Evolutionary conservation across 208 protist genomes (phyloP).

Genomic region (Leishmania major): DNA sequence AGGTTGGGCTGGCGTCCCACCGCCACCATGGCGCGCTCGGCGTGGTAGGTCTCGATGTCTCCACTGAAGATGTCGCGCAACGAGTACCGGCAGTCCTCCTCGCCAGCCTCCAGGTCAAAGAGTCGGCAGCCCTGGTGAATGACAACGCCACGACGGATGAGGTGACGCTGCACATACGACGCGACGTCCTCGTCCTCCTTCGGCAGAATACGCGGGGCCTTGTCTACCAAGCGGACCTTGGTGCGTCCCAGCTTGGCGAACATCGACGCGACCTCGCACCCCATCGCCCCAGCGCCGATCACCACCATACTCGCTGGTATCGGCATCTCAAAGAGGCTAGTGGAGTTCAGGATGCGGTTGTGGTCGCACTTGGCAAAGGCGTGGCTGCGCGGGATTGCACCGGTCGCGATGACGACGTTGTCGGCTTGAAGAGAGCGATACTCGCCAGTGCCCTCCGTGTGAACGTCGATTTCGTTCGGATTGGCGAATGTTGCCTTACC

Average conservation of each 20-base stretch:
- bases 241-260: constrained; percentile 67
- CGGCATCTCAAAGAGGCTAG: constrained; percentile 55
- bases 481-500: constrained; percentile 67
- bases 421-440: constrained; percentile 63
- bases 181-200: constrained; percentile 76
- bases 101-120: constrained; percentile 52
- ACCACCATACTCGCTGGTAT: constrained; percentile 72
- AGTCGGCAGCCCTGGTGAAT: constrained; percentile 60
- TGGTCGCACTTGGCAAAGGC: constrained; percentile 43
- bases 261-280: constrained; percentile 81
- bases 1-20: constrained; percentile 62
- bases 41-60: constrained; percentile 46
- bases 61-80: constrained; percentile 41
- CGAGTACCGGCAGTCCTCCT: constrained; percentile 48
- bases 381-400: constrained; percentile 49
- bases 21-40: constrained; percentile 62
- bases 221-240: constrained; percentile 62
- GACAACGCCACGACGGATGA: constrained; percentile 47
- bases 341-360: constrained; percentile 45
- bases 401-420: constrained; percentile 80
- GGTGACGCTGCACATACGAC: constrained; percentile 42
- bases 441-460: constrained; percentile 45
- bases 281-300: constrained; percentile 61
- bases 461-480: constrained; percentile 57
- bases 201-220: constrained; percentile 51